Percentiles rank a stretch among this genome's conserved stretches.
These are phyloP conservation scores for Backusella australiensis DNA, from an alignment of 192 early-diverging fungal species.

Conservation along the genomic window DNA sequence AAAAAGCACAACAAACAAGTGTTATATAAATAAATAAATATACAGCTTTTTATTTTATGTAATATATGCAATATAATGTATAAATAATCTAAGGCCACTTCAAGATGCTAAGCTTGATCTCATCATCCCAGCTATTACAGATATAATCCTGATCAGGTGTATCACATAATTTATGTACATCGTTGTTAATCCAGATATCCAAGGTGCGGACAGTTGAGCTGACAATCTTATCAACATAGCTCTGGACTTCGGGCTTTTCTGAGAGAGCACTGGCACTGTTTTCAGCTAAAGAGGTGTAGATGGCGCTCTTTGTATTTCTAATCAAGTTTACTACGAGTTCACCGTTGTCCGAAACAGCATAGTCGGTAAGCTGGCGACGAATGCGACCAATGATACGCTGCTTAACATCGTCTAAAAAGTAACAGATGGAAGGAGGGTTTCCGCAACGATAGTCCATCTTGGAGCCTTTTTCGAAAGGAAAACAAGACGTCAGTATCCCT, in stretches of 20 bases:
- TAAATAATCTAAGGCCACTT: slow-evolving; percentile 30
- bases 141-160: slow-evolving; percentile 13
- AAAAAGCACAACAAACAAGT: background rate
- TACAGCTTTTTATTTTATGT: slow-evolving; percentile 6
- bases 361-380: slow-evolving; percentile 17
- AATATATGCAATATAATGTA: background rate
- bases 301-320: slow-evolving; percentile 11
- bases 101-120: slow-evolving; percentile 33
- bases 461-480: slow-evolving; percentile 16
- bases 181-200: slow-evolving; percentile 21
- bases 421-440: slow-evolving; percentile 58
- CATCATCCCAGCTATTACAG: slow-evolving; percentile 35
- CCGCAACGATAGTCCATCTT: slow-evolving; percentile 59
- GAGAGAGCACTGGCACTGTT: slow-evolving; percentile 26
- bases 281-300: slow-evolving; percentile 14
- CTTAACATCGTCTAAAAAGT: slow-evolving; percentile 42
- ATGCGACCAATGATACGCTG: slow-evolving; percentile 27
- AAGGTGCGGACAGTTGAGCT: slow-evolving; percentile 18
- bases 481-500: background rate
- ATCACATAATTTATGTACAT: slow-evolving; percentile 27
- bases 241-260: slow-evolving; percentile 22
- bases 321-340: slow-evolving; percentile 21
- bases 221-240: slow-evolving; percentile 18
- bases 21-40: background rate
- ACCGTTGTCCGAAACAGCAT: slow-evolving; percentile 26